Evolutionary conservation across 2,329 filamentous ascomycete species (phyloP).

Genomic region (Stachybotrys echinatus): DNA sequence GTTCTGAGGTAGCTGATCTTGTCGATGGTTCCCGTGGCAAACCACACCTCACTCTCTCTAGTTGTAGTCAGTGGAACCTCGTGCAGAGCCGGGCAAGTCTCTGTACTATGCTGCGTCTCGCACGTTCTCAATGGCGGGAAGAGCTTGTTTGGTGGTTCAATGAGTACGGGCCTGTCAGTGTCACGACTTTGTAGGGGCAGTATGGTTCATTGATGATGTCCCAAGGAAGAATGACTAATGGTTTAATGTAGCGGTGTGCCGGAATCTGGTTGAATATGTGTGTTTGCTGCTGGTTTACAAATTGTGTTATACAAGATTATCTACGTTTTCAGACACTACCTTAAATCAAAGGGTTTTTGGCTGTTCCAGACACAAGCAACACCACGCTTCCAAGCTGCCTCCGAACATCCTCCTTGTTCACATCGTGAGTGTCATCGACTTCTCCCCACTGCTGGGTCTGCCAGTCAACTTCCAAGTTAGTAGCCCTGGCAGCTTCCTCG

Average conservation of each 20-base stretch:
- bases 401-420: slow-evolving; percentile 82
- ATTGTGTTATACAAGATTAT: background rate
- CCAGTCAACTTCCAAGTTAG: slow-evolving; percentile 82
- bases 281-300: background rate
- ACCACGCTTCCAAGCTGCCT: slow-evolving; percentile 86
- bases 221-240: too few species aligned
- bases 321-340: background rate
- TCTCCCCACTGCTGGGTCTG: slow-evolving; percentile 91
- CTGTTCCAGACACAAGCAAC: slow-evolving; percentile 65
- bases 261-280: background rate
- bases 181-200: too few species aligned
- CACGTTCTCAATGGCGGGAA: background rate
- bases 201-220: too few species aligned
- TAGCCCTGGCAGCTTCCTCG: slow-evolving; percentile 72
- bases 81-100: background rate
- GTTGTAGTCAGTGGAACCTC: background rate
- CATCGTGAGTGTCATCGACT: slow-evolving; percentile 97
- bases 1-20: background rate
- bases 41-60: background rate
- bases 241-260: too few species aligned
- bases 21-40: background rate
- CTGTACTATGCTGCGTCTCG: background rate
- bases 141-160: background rate
- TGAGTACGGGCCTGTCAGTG: background rate
- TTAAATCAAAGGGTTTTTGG: slow-evolving; percentile 13